A percentile compares a stretch with the other conserved stretches of the same genome.
phyloP scores from a whole-genome alignment of 768 basidiomycete genomes.

The Calvatia gigantea region DNA sequence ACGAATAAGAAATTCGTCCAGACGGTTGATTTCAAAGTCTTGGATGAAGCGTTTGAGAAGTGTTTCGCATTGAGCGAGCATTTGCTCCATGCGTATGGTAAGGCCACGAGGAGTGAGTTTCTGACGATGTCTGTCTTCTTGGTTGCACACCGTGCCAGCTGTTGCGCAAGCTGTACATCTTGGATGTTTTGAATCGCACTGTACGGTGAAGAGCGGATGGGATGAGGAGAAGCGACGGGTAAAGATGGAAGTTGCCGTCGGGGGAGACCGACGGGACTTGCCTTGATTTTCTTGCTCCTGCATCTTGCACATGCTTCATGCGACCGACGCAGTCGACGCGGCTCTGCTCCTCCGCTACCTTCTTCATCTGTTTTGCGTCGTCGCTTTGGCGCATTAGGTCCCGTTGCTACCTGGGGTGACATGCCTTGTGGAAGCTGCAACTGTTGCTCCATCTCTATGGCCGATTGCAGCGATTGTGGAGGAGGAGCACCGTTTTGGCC shows the following conservation, averaged over 20 bases:
- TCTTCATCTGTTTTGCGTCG: slow-evolving; percentile 63
- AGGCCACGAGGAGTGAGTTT: slow-evolving; percentile 83
- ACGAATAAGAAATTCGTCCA: slow-evolving; percentile 61
- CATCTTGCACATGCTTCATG: slow-evolving; percentile 92
- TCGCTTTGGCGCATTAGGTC: slow-evolving; percentile 40
- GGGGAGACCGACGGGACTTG: slow-evolving; percentile 64
- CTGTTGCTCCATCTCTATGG: slow-evolving; percentile 68
- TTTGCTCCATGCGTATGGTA: slow-evolving; percentile 77
- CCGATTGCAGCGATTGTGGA: slow-evolving; percentile 55
- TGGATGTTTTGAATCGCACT: slow-evolving; percentile 93
- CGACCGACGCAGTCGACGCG: slow-evolving; percentile 78
- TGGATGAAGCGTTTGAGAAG: slow-evolving; percentile 73
- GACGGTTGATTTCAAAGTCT: slow-evolving; percentile 59
- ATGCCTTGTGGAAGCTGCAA: slow-evolving; percentile 37
- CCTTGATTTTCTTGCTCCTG: slow-evolving; percentile 97
- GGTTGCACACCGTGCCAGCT: slow-evolving; percentile 76
- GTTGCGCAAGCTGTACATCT: slow-evolving; percentile 82
- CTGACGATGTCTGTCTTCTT: slow-evolving; percentile 86
- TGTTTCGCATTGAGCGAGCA: slow-evolving; percentile 74
- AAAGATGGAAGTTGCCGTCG: slow-evolving; percentile 81
- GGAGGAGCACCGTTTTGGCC: slow-evolving; percentile 26
- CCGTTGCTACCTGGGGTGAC: slow-evolving; percentile 25
- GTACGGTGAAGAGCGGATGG: slow-evolving; percentile 22
- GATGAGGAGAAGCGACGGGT: slow-evolving; percentile 33
- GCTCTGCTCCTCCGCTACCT: slow-evolving; percentile 56